Evolutionary conservation across 345 rosid genomes (phyloP).

Genomic region (Camelina neglecta): DNA sequence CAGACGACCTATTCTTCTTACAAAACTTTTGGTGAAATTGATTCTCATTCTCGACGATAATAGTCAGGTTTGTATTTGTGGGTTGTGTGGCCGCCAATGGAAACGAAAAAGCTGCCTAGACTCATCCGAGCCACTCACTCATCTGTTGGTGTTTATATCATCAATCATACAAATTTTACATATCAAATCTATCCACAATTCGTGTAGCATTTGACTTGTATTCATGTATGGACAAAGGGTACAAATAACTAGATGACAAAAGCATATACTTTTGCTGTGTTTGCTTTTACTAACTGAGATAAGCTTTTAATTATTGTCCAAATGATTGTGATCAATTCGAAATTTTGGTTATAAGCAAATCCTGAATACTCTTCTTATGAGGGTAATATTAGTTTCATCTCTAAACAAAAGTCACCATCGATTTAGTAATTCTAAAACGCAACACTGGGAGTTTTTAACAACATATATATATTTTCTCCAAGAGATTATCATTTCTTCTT

Average conservation of each 20-base stretch:
- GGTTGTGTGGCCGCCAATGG: no score
- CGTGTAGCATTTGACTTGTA: constrained; percentile 17
- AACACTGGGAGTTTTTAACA: constrained; percentile 11
- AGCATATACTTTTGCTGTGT: neutral
- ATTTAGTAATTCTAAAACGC: constrained; percentile 16
- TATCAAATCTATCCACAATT: neutral
- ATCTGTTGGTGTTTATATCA: neutral
- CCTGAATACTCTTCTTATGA: constrained; percentile 6
- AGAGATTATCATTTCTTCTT: constrained; percentile 62
- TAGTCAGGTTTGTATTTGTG: no score
- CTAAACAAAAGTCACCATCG: constrained; percentile 23
- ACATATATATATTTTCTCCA: constrained; percentile 18
- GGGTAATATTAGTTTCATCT: constrained; percentile 13
- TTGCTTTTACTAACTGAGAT: neutral
- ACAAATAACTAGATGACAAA: constrained; percentile 13
- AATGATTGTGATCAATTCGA: neutral
- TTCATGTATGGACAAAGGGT: no score
- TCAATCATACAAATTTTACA: neutral
- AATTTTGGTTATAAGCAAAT: neutral
- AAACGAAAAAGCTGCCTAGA: neutral
- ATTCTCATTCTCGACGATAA: no score
- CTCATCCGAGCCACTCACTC: constrained; percentile 27
- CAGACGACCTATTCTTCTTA: no score
- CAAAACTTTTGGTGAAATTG: no score
- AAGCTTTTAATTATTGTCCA: neutral